Percentiles rank a stretch among this genome's conserved stretches.
Evolutionary conservation across 192 early-diverging fungal species (phyloP).

Genomic region (Kickxella alabastrina): DNA sequence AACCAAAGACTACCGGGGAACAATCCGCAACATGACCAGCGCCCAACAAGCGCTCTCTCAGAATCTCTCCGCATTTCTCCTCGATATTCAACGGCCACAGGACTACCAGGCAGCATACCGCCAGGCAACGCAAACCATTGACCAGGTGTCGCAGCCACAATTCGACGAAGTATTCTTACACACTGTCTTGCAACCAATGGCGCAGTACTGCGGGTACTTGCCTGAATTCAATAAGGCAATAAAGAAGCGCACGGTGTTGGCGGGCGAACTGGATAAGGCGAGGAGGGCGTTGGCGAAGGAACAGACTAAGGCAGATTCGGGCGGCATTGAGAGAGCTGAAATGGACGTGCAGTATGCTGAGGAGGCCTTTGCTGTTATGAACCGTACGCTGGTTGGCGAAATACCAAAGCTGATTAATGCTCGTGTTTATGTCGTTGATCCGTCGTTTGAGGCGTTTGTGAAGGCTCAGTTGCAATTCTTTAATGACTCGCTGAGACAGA

Average conservation of each 20-base stretch:
- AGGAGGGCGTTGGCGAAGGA: slow-evolving; percentile 71
- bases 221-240: slow-evolving; percentile 93
- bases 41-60: slow-evolving; percentile 83
- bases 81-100: slow-evolving; percentile 78
- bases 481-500: slow-evolving; percentile 69
- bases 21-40: slow-evolving; percentile 77
- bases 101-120: slow-evolving; percentile 78
- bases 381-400: slow-evolving; percentile 75
- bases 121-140: slow-evolving; percentile 72
- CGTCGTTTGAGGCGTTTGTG: slow-evolving; percentile 93
- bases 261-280: slow-evolving; percentile 85
- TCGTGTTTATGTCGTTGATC: slow-evolving; percentile 86
- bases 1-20: slow-evolving; percentile 87
- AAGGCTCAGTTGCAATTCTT: slow-evolving; percentile 92
- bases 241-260: slow-evolving; percentile 80
- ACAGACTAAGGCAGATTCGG: slow-evolving; percentile 67
- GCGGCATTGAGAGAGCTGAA: slow-evolving; percentile 65
- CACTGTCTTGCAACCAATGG: slow-evolving; percentile 88
- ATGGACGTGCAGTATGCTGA: slow-evolving; percentile 70
- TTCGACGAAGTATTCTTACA: slow-evolving; percentile 82
- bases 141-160: slow-evolving; percentile 72
- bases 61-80: slow-evolving; percentile 78
- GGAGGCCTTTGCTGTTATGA: slow-evolving; percentile 77
- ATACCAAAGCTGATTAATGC: slow-evolving; percentile 88
- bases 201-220: slow-evolving; percentile 78